Percentiles rank a stretch among this genome's conserved stretches.
Conservation (phyloP, 305 asterid genomes). For the Fraxinus baroniana region DNA sequence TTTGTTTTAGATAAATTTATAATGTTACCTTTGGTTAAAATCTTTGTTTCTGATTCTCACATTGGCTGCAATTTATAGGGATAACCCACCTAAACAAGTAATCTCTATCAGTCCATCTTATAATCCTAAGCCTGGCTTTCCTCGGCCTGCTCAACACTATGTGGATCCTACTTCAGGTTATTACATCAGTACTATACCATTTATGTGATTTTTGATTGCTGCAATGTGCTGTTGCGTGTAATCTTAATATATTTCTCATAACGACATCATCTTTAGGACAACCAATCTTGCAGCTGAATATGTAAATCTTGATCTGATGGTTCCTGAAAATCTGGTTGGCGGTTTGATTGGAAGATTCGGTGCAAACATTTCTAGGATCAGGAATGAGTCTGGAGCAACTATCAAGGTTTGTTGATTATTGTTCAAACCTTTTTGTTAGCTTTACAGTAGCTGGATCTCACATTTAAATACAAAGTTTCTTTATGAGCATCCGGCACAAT, state of each 20-base stretch:
- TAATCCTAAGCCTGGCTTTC: conserved; percentile 43
- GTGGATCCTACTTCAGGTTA: conserved; percentile 82
- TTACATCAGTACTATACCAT: conserved; percentile 12
- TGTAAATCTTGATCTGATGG: conserved; percentile 69
- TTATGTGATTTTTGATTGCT: conserved; percentile 29
- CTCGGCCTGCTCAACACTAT: conserved; percentile 49
- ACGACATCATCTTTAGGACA: conserved; percentile 45
- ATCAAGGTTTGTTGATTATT: conserved; percentile 54
- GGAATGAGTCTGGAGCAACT: conserved; percentile 88
- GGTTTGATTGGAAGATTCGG: conserved; percentile 97
- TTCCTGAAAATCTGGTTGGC: conserved; percentile 88
- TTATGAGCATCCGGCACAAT: not conserved
- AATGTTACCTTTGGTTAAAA: not conserved
- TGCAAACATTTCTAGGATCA: conserved; percentile 84
- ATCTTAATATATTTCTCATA: conserved; percentile 34
- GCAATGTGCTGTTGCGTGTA: conserved; percentile 30
- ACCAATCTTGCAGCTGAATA: conserved; percentile 74
- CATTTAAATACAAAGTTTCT: not conserved
- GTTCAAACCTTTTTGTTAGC: not conserved
- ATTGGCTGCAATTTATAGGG: conserved; percentile 45
- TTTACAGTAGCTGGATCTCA: not conserved
- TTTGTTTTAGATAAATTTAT: conserved; percentile 18
- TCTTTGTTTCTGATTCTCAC: not conserved
- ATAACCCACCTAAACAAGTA: conserved; percentile 87
- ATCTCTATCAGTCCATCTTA: conserved; percentile 70